phyloP scores from a whole-genome alignment of 768 basidiomycete species.

The Termitomyces sp. region DNA sequence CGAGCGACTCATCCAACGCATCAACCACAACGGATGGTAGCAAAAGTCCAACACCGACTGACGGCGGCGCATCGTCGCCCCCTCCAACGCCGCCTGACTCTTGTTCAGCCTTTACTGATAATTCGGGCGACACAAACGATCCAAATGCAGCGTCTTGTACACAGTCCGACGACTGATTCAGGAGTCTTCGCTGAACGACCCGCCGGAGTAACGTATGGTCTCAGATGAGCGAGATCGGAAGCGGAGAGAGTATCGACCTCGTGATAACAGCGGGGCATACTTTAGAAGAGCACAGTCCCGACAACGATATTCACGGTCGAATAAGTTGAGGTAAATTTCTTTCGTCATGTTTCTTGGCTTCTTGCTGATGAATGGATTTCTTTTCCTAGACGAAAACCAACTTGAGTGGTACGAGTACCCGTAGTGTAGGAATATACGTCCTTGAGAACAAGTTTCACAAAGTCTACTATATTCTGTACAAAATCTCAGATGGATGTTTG shows the following conservation, averaged over 20 bases:
- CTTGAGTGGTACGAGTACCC: not conserved
- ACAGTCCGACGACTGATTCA: not conserved
- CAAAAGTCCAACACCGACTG: not conserved
- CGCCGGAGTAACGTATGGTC: not conserved
- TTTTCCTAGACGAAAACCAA: conserved; percentile 3
- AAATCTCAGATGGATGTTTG: not conserved
- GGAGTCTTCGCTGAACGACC: not conserved
- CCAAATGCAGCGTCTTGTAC: not conserved
- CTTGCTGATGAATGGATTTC: not conserved
- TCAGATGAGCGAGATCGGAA: not conserved
- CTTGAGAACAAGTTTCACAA: conserved; percentile 9
- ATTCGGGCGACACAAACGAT: not conserved
- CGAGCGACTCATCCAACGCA: not conserved
- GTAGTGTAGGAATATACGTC: not conserved
- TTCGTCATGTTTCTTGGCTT: not conserved
- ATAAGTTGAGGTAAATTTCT: conserved; percentile 2
- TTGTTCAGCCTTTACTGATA: not conserved
- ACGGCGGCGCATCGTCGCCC: not conserved
- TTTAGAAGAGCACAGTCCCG: conserved; percentile 3
- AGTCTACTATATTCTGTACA: not conserved
- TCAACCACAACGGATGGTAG: not conserved
- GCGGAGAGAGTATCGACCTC: conserved; percentile 8
- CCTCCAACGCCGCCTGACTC: not conserved
- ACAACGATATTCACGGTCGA: not conserved
- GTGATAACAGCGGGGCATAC: conserved; percentile 2